Conservation (phyloP, 1,139 yeast genomes). For the Wickerhamomyces sp. region DNA sequence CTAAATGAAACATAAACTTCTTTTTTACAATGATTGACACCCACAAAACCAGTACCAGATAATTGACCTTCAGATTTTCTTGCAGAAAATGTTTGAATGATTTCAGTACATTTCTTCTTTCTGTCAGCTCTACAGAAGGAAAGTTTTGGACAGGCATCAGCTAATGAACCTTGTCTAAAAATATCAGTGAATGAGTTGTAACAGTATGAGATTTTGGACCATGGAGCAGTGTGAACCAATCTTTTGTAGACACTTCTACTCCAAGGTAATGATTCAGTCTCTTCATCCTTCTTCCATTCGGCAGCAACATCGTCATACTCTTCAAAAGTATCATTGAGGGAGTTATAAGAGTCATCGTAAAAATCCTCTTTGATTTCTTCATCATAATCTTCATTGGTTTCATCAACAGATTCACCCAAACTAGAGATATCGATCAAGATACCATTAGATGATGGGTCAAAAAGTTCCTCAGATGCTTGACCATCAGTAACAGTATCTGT, state of each 20-base stretch:
- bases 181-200: background rate
- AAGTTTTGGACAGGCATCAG: constrained; percentile 9
- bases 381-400: too few relatives aligned
- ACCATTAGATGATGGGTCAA: too few relatives aligned
- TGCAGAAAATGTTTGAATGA: constrained; percentile 4
- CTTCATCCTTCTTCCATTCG: background rate
- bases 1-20: constrained; percentile 44
- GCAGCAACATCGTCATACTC: background rate
- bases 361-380: too few relatives aligned
- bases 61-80: constrained; percentile 29
- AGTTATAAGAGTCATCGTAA: too few relatives aligned
- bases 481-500: too few relatives aligned
- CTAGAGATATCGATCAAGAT: too few relatives aligned
- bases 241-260: constrained; percentile 2
- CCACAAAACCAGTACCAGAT: constrained; percentile 36
- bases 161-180: constrained; percentile 5
- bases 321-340: too few relatives aligned
- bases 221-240: constrained; percentile 1
- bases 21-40: constrained; percentile 34
- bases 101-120: background rate
- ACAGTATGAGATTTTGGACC: constrained; percentile 10
- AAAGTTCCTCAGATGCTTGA: too few relatives aligned
- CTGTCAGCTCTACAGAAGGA: constrained; percentile 4
- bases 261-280: background rate
- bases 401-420: too few relatives aligned